phyloP scores from a whole-genome alignment of 2,329 filamentous ascomycete genomes.

The Exophiala bonariae region DNA sequence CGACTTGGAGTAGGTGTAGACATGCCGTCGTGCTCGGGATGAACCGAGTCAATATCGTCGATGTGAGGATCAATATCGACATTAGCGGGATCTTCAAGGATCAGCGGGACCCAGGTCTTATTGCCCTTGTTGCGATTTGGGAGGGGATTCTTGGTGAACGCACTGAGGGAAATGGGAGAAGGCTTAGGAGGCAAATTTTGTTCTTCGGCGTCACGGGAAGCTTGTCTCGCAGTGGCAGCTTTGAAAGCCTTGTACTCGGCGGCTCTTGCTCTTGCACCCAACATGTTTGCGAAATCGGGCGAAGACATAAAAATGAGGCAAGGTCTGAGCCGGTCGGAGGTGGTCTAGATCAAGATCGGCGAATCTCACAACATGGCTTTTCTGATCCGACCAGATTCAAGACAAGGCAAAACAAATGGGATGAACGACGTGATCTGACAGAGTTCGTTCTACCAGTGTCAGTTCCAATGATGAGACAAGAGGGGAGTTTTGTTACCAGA shows the following conservation, averaged over 20 bases:
- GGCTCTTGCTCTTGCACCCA: conserved; percentile 28
- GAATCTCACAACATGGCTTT: not conserved
- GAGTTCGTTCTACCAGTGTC: no score
- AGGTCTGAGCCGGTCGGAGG: no score
- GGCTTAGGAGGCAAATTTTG: conserved; percentile 26
- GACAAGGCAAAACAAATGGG: no score
- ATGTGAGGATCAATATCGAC: conserved; percentile 3
- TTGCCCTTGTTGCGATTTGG: conserved; percentile 28
- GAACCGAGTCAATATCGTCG: not conserved
- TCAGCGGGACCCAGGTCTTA: conserved; percentile 27
- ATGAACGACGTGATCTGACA: no score
- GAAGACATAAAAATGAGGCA: not conserved
- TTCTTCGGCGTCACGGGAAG: conserved; percentile 26
- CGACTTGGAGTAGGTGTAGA: conserved; percentile 8
- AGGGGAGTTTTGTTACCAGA: no score
- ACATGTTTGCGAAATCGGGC: conserved; percentile 14
- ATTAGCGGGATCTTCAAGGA: conserved; percentile 23
- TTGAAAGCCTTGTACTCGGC: conserved; percentile 28
- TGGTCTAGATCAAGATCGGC: not conserved
- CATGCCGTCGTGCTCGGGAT: conserved; percentile 2
- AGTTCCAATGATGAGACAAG: no score
- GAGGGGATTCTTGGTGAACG: conserved; percentile 24
- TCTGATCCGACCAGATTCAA: no score
- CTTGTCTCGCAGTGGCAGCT: conserved; percentile 27
- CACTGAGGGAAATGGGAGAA: conserved; percentile 25